Base-by-base conservation (phyloP, 148 eudicot species). In the Amaranthus cruentus region DNA sequence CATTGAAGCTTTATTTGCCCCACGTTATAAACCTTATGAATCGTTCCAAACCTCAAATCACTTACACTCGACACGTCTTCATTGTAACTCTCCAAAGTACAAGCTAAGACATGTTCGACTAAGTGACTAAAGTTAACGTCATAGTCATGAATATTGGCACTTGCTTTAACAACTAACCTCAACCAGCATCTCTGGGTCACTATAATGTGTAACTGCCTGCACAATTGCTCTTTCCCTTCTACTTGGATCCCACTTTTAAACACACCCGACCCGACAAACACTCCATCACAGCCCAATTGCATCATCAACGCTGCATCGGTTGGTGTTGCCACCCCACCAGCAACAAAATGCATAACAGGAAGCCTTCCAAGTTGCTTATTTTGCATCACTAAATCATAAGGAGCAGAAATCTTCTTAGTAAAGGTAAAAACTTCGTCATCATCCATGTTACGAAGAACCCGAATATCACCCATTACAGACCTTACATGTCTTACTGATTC, bases 291-390 rank as follows among this genome's bases (percentile, higher is more conserved):
- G 0, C 98, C 97, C 74, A 94, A 73, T 79, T 91, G 97, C 96
- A 91, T 94, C 98, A 94, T 91, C 78, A 94, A 62, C 7, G 98
- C 98, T 0, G 98, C 98, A 69, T 91, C 97, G 0, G 97, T 97
- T 6, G 98, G 98, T 0, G 98, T 94, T 3, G 90, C 88, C 21
- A 94, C 96, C 4, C 98, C 98, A 1, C 98, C 98, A 1, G 98
- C 97, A 0, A 95, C 98, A 55, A 91, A 94, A 12, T 94, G 97
- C 47, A 94, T 92, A 69, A 91, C 98, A 6, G 98, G 98, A 21
- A 94, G 78, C 87, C 98, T 72, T 6, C 97, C 91, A 55, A 91
- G 81, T 77, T 91, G 98, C 84, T 93, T 93, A 2, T 92, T 85
- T 86, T 93, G 97, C 85, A 89, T 89, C 61, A 88, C 95, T 28